Evolutionary conservation across 495 filamentous ascomycete genomes (phyloP).

Genomic region (Letharia columbiana): DNA sequence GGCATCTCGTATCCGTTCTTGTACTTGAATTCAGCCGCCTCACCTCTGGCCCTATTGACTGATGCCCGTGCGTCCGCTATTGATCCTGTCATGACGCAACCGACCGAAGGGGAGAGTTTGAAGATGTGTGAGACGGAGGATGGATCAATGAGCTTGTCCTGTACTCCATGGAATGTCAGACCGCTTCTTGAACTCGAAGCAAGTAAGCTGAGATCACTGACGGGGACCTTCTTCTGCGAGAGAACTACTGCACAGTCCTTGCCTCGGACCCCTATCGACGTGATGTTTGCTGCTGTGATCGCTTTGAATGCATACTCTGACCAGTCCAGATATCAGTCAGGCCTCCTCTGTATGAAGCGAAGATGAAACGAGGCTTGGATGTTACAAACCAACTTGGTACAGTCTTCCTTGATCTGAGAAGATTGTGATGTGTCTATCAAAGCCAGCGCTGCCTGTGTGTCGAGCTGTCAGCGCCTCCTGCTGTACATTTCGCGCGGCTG

Average conservation of each 20-base stretch:
- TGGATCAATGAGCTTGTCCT: slow-evolving; percentile 99
- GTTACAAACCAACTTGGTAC: slow-evolving; percentile 94
- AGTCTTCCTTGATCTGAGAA: slow-evolving; percentile 97
- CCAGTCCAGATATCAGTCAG: not conserved
- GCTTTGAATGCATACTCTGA: slow-evolving; percentile 99
- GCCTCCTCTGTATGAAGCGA: not conserved
- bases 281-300: slow-evolving; percentile 97
- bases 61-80: slow-evolving; percentile 94
- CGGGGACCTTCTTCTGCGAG: slow-evolving; percentile 98
- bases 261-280: slow-evolving; percentile 88
- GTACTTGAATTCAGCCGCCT: slow-evolving; percentile 96
- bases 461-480: slow-evolving; percentile 10
- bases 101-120: slow-evolving; percentile 89
- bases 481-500: not conserved
- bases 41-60: slow-evolving; percentile 82
- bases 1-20: slow-evolving; percentile 99
- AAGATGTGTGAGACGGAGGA: slow-evolving; percentile 96
- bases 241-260: slow-evolving; percentile 95
- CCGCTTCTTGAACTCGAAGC: not conserved
- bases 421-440: slow-evolving; percentile 98
- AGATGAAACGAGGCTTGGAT: not conserved
- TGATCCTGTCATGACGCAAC: slow-evolving; percentile 96
- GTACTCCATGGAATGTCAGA: slow-evolving; percentile 3
- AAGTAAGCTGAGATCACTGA: slow-evolving; percentile 42
- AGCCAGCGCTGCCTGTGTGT: slow-evolving; percentile 78